These are phyloP conservation scores for Colletotrichum sp. DNA, from an alignment of 2,329 filamentous ascomycete species.

Conservation along the genomic window DNA sequence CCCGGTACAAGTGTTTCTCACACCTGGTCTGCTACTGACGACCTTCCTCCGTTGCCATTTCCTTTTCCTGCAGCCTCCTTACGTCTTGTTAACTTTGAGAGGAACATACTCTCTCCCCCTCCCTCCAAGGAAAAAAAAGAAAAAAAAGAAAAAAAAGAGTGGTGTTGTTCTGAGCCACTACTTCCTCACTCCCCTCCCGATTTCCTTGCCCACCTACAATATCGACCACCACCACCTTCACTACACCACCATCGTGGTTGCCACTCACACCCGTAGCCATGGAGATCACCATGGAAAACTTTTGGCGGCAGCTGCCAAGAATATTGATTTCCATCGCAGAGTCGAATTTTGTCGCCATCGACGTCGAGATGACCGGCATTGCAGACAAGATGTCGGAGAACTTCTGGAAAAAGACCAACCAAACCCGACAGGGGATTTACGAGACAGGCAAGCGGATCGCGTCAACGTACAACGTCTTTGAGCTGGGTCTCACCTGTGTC, in stretches of 20 bases:
- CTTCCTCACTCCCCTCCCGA: neutral
- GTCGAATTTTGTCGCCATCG: conserved; percentile 37
- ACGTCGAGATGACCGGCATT: conserved; percentile 39
- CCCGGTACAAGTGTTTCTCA: neutral
- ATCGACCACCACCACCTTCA: neutral
- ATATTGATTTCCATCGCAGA: conserved; percentile 33
- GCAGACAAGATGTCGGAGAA: neutral
- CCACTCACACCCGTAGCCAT: neutral
- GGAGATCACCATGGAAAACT: conserved; percentile 24
- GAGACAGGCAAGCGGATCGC: conserved; percentile 30
- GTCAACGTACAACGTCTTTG: conserved; percentile 34
- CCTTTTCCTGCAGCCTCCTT: neutral
- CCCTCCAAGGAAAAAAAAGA: neutral
- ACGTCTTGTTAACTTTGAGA: neutral
- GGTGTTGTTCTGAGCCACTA: neutral
- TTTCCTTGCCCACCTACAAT: neutral
- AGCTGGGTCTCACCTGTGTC: conserved; percentile 41
- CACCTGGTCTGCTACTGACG: neutral
- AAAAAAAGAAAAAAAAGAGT: neutral
- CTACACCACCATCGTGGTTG: neutral
- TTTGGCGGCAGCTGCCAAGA: conserved; percentile 27
- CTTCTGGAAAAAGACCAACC: neutral
- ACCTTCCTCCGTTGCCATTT: neutral
- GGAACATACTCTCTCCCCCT: neutral
- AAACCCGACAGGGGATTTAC: conserved; percentile 27